Evolutionary conservation across 208 protist genomes (phyloP), one percentile per base, ranked within the genome.

Genomic region (Crithidia bombi): DNA sequence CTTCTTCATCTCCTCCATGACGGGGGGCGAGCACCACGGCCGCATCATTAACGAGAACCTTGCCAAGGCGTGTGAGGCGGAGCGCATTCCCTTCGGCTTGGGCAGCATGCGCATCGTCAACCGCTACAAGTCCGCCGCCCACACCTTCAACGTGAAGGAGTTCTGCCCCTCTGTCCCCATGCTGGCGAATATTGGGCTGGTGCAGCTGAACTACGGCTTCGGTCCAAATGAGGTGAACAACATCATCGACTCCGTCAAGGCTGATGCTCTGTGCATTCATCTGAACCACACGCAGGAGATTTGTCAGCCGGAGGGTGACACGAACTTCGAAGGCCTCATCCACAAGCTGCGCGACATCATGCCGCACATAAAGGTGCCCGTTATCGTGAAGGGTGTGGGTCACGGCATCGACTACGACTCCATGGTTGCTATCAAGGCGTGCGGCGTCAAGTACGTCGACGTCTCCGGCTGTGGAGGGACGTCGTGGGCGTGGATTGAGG

Each of bases 131-230:
- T 82, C 75, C n/a, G 83, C 87, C 3, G 86, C 79, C 3, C 72
- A 94, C 73, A 96, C 93, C 9, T 97, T 97, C 67, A 69, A 92
- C 55, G 93, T 97, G 21, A 97, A 97, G 73, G 61, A 85, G 55
- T 89, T 83, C 55, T 95, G 89, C 65, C 93, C 93, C 0, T 93
- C 91, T 14, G 90, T 95, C 50, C 85, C 80, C 28, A 97, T 97
- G 93, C 90, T 96, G 38, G 93, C 93, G 15, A 97, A 97, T 72
- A 94, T 97, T 51, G 93, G 93, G 3, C 80, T 97, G 14, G 93
- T 97, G 30, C 93, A 97, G 75, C 74, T 97, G 38, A 97, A 97
- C 79, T 97, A 97, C 75, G 93, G 93, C n/a, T 95, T 97, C 50
- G 90, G 90, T 23, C 78, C 78, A 5, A 79, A 81, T 35, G 89